These are phyloP conservation scores for Cudoniella acicularis DNA, from an alignment of 495 filamentous ascomycete species.

Conservation along the genomic window DNA sequence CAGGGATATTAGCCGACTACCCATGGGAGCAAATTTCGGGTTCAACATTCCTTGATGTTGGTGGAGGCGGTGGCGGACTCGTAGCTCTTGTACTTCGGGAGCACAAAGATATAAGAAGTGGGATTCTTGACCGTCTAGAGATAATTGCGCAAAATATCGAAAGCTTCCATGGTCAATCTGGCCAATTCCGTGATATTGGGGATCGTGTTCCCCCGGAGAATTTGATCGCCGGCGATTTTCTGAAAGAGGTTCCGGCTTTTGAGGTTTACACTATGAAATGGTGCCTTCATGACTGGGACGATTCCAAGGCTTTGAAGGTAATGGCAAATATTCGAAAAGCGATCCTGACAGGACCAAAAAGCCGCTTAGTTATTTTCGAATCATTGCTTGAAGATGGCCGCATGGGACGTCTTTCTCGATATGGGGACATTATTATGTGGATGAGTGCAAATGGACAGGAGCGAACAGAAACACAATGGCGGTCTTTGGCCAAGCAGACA, in stretches of 20 bases:
- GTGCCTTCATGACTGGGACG: not conserved
- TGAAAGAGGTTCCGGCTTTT: not conserved
- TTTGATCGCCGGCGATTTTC: not conserved
- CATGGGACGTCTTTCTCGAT: not conserved
- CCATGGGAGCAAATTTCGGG: constrained; percentile 25
- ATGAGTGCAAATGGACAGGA: not conserved
- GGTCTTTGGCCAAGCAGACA: constrained; percentile 6
- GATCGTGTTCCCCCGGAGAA: not conserved
- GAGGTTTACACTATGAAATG: not conserved
- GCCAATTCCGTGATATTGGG: not conserved
- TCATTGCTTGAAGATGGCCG: not conserved
- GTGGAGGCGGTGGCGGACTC: not conserved
- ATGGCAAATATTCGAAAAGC: not conserved
- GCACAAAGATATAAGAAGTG: not conserved
- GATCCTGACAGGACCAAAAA: not conserved
- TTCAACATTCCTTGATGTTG: not conserved
- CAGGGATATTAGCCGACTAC: constrained; percentile 33
- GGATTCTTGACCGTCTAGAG: not conserved
- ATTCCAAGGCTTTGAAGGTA: not conserved
- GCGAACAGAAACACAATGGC: constrained; percentile 11
- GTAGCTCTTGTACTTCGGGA: not conserved
- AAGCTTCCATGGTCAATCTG: not conserved
- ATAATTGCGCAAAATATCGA: not conserved
- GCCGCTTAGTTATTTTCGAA: not conserved
- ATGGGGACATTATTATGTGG: not conserved